phyloP scores from a whole-genome alignment of 2,329 filamentous ascomycete genomes.

The Calonectria pseudoreteaudii region DNA sequence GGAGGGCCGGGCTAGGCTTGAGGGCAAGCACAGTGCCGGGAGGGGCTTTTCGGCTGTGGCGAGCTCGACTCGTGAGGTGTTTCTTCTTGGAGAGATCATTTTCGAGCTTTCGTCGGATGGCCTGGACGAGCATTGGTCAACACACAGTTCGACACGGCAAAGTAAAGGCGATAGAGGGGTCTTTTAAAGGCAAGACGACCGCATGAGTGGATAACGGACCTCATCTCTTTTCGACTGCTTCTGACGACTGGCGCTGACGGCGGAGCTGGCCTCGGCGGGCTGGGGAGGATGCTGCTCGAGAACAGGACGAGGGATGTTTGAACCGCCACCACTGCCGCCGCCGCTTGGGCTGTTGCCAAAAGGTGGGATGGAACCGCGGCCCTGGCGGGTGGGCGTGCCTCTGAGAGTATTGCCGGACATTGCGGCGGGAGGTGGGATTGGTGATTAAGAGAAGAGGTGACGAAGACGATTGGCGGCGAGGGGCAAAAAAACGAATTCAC shows the following conservation, averaged over 20 bases:
- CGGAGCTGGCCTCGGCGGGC: conserved; percentile 71
- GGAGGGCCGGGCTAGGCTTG: conserved; percentile 93
- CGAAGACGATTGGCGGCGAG: conserved; percentile 35
- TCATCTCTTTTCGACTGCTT: conserved; percentile 99
- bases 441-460: conserved; percentile 29
- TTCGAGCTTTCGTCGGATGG: conserved; percentile 96
- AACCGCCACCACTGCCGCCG: conserved; percentile 69
- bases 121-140: conserved; percentile 65
- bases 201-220: conserved; percentile 67
- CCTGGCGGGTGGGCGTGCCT: conserved; percentile 75
- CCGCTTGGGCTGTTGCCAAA: conserved; percentile 70
- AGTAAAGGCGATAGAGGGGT: neutral
- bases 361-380: conserved; percentile 65
- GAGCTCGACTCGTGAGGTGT: conserved; percentile 79
- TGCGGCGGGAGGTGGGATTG: conserved; percentile 39
- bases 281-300: conserved; percentile 62
- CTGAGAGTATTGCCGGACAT: conserved; percentile 74
- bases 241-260: conserved; percentile 91
- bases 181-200: neutral
- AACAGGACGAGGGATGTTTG: conserved; percentile 79
- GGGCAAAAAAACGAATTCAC: conserved; percentile 24
- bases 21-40: conserved; percentile 96
- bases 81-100: conserved; percentile 98
- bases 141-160: conserved; percentile 8
- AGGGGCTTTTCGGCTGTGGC: conserved; percentile 91